Conservation (phyloP, 2,329 filamentous ascomycete genomes). For the Venturia carpophila region DNA sequence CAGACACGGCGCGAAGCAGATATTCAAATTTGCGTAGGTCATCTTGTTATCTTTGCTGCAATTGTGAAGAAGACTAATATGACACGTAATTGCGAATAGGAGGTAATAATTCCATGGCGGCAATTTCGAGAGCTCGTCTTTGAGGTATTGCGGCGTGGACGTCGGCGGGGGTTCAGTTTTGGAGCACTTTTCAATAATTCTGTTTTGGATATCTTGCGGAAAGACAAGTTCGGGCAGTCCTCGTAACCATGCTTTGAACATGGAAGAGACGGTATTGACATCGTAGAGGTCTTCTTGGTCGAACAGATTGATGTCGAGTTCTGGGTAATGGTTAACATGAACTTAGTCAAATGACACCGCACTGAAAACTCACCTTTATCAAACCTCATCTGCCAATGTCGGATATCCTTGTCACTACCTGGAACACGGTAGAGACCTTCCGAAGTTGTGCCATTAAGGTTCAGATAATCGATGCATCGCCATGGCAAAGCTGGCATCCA, state of each 20-base stretch:
- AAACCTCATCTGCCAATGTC: slow-evolving; percentile 87
- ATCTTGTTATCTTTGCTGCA: slow-evolving; percentile 97
- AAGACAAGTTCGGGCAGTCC: slow-evolving; percentile 93
- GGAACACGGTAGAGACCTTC: slow-evolving; percentile 91
- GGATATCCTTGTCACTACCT: slow-evolving; percentile 81
- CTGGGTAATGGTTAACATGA: slow-evolving; percentile 37
- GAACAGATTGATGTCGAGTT: slow-evolving; percentile 84
- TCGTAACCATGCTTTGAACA: slow-evolving; percentile 93
- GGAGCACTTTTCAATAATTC: slow-evolving; percentile 66
- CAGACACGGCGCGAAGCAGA: slow-evolving; percentile 95
- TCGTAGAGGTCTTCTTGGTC: slow-evolving; percentile 83
- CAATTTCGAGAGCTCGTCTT: slow-evolving; percentile 88
- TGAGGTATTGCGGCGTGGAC: slow-evolving; percentile 72
- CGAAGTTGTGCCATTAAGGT: slow-evolving; percentile 88
- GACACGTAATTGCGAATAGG: slow-evolving; percentile 93
- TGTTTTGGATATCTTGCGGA: slow-evolving; percentile 73
- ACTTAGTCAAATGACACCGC: not conserved
- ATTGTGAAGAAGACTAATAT: slow-evolving; percentile 81
- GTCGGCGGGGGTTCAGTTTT: slow-evolving; percentile 40
- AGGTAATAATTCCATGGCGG: slow-evolving; percentile 97
- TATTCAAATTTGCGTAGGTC: slow-evolving; percentile 91
- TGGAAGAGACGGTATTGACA: slow-evolving; percentile 91
- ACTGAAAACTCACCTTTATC: slow-evolving; percentile 57
- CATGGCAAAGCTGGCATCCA: slow-evolving; percentile 98
- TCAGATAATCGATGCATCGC: slow-evolving; percentile 90